These are phyloP conservation scores for Populus tremula DNA, from an alignment of 345 rosid species.

Conservation along the genomic window DNA sequence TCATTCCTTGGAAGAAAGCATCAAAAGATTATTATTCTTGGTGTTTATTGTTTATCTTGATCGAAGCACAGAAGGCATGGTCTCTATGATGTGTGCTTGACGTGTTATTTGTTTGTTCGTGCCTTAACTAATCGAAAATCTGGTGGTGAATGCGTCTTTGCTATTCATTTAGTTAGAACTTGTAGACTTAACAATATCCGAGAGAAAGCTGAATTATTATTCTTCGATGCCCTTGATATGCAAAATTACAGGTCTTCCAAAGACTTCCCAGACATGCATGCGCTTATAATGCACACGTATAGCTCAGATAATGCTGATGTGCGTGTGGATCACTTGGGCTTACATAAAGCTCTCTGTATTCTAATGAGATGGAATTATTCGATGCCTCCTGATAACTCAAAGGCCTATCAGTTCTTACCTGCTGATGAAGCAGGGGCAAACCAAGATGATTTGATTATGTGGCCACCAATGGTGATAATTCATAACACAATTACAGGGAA, in stretches of 20 bases:
- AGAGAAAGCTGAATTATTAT: constrained; percentile 48
- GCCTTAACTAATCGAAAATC: constrained; percentile 9
- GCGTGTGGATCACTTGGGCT: constrained; percentile 89
- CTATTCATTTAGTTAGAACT: constrained; percentile 26
- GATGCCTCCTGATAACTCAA: constrained; percentile 83
- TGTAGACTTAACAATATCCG: constrained; percentile 27
- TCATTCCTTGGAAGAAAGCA: background rate
- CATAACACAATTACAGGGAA: constrained; percentile 93
- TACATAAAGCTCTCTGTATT: constrained; percentile 90
- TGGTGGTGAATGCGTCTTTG: constrained; percentile 14
- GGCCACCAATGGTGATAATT: constrained; percentile 95
- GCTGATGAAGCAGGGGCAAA: constrained; percentile 72
- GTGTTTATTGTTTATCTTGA: background rate
- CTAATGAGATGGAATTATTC: constrained; percentile 94
- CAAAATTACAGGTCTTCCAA: constrained; percentile 80
- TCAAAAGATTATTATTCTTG: background rate
- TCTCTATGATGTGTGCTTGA: constrained; percentile 4
- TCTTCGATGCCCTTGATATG: constrained; percentile 64
- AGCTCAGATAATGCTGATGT: constrained; percentile 66
- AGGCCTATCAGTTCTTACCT: constrained; percentile 71
- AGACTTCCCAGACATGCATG: constrained; percentile 87
- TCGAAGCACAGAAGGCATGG: background rate
- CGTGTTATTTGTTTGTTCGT: background rate
- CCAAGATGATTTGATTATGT: constrained; percentile 84
- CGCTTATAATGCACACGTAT: constrained; percentile 91